phyloP scores from a whole-genome alignment of 2,329 filamentous ascomycete genomes.

The Hypomyces rosellus region DNA sequence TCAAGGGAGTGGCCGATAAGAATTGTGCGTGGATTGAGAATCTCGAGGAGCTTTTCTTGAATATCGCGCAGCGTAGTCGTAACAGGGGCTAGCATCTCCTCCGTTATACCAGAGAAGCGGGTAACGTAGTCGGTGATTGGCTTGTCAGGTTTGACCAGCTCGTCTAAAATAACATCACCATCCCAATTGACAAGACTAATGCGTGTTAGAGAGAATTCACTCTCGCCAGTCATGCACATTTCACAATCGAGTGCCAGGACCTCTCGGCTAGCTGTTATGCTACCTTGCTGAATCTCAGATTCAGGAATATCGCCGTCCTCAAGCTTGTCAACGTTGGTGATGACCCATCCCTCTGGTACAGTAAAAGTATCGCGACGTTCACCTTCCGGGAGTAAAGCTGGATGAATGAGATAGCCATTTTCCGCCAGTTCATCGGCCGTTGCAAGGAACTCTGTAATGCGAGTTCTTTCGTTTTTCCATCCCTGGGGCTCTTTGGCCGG shows the following conservation, averaged over 20 bases:
- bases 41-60: constrained; percentile 64
- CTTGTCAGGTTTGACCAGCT: constrained; percentile 82
- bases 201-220: constrained; percentile 76
- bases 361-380: constrained; percentile 48
- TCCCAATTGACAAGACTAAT: constrained; percentile 86
- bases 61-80: constrained; percentile 81
- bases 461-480: constrained; percentile 70
- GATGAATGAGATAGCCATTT: constrained; percentile 81
- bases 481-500: constrained; percentile 56
- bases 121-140: constrained; percentile 94
- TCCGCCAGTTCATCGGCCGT: constrained; percentile 68
- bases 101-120: constrained; percentile 85
- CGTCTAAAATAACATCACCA: constrained; percentile 74
- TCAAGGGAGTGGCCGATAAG: constrained; percentile 77
- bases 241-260: constrained; percentile 88
- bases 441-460: constrained; percentile 74
- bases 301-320: constrained; percentile 65
- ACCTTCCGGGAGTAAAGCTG: constrained; percentile 59
- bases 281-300: constrained; percentile 67
- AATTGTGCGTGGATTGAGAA: constrained; percentile 67
- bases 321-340: constrained; percentile 62
- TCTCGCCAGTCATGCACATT: constrained; percentile 86
- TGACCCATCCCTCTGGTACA: constrained; percentile 70
- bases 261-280: constrained; percentile 73
- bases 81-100: constrained; percentile 72